A percentile compares a stretch with the other conserved stretches of the same genome.
phyloP scores from a whole-genome alignment of 2,329 filamentous ascomycete species.

The Paraconiothyrium brasiliense region DNA sequence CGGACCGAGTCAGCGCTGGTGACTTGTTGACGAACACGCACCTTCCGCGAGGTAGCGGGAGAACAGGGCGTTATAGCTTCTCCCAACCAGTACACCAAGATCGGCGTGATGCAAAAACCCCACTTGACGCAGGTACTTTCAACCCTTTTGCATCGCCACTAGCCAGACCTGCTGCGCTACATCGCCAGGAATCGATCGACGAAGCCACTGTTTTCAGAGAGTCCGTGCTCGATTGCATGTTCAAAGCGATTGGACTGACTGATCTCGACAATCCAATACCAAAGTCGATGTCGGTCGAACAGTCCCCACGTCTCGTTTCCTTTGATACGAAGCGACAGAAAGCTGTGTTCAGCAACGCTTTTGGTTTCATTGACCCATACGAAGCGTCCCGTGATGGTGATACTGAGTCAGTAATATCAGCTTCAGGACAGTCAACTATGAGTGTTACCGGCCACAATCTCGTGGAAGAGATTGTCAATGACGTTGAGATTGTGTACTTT shows the following conservation, averaged over 20 bases:
- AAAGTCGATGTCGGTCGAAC: slow-evolving; percentile 78
- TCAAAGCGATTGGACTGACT: slow-evolving; percentile 88
- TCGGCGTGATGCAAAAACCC: slow-evolving; percentile 53
- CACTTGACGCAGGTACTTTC: slow-evolving; percentile 55
- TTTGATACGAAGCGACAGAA: slow-evolving; percentile 85
- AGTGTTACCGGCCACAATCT: slow-evolving; percentile 70
- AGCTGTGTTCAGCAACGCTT: slow-evolving; percentile 83
- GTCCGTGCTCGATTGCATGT: slow-evolving; percentile 93
- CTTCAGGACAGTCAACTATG: slow-evolving; percentile 53
- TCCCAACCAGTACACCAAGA: slow-evolving; percentile 59
- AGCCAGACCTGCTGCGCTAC: slow-evolving; percentile 55
- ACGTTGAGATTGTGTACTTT: slow-evolving; percentile 97
- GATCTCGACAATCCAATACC: slow-evolving; percentile 71
- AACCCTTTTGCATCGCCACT: slow-evolving; percentile 52
- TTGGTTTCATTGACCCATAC: slow-evolving; percentile 88
- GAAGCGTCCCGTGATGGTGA: slow-evolving; percentile 83
- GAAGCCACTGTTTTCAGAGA: slow-evolving; percentile 90
- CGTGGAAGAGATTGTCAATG: slow-evolving; percentile 84
- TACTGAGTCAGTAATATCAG: slow-evolving; percentile 79
- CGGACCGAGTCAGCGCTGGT: slow-evolving; percentile 59
- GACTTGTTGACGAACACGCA: slow-evolving; percentile 85
- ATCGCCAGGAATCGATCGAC: slow-evolving; percentile 82
- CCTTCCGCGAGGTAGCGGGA: slow-evolving; percentile 68
- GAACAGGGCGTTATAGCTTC: slow-evolving; percentile 56
- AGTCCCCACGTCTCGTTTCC: slow-evolving; percentile 83